Conservation (phyloP, 2,329 filamentous ascomycete species). For the Hypomyces rosellus region DNA sequence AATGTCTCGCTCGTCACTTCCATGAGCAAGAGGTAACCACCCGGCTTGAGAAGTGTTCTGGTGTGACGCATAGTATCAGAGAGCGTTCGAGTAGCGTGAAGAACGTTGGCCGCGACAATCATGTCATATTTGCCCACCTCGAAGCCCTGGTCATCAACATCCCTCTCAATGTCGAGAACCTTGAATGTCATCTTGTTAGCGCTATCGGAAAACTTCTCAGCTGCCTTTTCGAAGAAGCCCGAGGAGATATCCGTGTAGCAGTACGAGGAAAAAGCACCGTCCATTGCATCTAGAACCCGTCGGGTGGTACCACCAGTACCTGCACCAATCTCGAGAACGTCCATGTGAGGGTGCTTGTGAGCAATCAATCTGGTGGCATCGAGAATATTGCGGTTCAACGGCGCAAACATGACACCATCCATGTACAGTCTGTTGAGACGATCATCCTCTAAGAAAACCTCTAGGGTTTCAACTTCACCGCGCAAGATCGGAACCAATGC, state of each 20-base stretch:
- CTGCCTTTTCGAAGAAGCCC: slow-evolving; percentile 21
- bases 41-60: slow-evolving; percentile 2
- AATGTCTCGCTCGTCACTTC: background rate
- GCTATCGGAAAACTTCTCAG: slow-evolving; percentile 9
- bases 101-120: slow-evolving; percentile 28
- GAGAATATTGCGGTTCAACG: background rate
- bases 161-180: slow-evolving; percentile 15
- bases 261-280: slow-evolving; percentile 12
- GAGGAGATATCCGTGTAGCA: slow-evolving; percentile 27
- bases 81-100: background rate
- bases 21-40: slow-evolving; percentile 4
- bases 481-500: slow-evolving; percentile 25
- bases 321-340: slow-evolving; percentile 33
- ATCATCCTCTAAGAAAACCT: slow-evolving; percentile 29
- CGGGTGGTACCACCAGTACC: slow-evolving; percentile 27
- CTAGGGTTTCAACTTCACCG: slow-evolving; percentile 27
- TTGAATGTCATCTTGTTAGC: background rate
- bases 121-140: slow-evolving; percentile 26
- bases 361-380: background rate
- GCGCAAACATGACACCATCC: background rate
- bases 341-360: slow-evolving; percentile 18
- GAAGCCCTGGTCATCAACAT: slow-evolving; percentile 25
- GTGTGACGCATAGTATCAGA: background rate
- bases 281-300: background rate
- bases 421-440: slow-evolving; percentile 20